Conservation (phyloP, 83 land plant genomes). For the Picea mariana region DNA sequence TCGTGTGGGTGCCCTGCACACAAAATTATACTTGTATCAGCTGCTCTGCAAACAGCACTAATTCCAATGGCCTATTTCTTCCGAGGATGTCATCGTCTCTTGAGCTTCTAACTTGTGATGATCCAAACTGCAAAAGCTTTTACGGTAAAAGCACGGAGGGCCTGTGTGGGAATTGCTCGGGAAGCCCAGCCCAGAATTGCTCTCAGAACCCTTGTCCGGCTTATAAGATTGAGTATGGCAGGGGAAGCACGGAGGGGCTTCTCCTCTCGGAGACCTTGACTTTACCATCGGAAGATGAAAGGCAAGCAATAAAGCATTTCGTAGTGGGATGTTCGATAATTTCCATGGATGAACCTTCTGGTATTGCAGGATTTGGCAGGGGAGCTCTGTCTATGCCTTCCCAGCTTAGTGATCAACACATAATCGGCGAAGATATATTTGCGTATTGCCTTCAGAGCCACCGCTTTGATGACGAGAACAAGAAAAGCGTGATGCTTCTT, state of each 20-base stretch:
- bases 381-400: too few species aligned
- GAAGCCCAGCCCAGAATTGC: not conserved
- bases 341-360: too few species aligned
- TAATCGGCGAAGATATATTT: not conserved
- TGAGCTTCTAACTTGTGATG: not conserved
- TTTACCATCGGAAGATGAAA: conserved; percentile 26
- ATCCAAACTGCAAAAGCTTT: not conserved
- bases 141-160: too few species aligned
- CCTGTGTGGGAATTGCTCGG: not conserved
- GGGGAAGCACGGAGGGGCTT: conserved; percentile 48
- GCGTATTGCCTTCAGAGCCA: conserved; percentile 51
- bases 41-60: conserved; percentile 29
- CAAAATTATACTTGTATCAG: conserved; percentile 42
- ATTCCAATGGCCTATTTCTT: too few species aligned
- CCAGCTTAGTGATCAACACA: not conserved
- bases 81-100: not conserved
- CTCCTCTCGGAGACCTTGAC: conserved; percentile 39
- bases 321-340: too few species aligned
- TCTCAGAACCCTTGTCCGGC: conserved; percentile 25
- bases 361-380: too few species aligned
- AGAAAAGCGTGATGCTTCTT: conserved; percentile 22
- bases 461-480: conserved; percentile 37
- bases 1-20: conserved; percentile 70
- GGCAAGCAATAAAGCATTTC: not conserved
- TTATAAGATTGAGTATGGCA: conserved; percentile 46